phyloP scores from a whole-genome alignment of 2,329 filamentous ascomycete species.

The Xylariaceae sp. region DNA sequence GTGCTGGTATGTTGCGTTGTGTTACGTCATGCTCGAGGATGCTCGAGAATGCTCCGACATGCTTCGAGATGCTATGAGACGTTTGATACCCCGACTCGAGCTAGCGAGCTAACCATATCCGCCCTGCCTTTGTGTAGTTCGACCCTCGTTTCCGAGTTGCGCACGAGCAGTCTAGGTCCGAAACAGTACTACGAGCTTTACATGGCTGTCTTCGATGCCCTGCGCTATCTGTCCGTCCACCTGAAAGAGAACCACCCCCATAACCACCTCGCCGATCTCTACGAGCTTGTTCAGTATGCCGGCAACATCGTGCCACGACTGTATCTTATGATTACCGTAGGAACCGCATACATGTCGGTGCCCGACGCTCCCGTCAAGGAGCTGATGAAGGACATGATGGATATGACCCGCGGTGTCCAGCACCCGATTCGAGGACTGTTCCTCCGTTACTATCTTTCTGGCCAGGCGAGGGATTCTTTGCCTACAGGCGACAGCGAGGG shows the following conservation, averaged over 20 bases:
- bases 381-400: constrained; percentile 99
- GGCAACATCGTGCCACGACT: constrained; percentile 95
- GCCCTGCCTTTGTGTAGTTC: constrained; percentile 55
- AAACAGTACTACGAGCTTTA: constrained; percentile 99
- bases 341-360: constrained; percentile 98
- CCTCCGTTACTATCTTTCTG: constrained; percentile 90
- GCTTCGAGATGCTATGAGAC: too few species aligned
- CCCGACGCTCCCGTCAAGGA: constrained; percentile 98
- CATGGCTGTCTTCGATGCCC: constrained; percentile 97
- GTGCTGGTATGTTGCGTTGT: constrained; percentile 71
- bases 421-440: constrained; percentile 95
- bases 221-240: constrained; percentile 93
- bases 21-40: constrained; percentile 1
- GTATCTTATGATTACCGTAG: constrained; percentile 98
- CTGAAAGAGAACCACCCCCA: constrained; percentile 95
- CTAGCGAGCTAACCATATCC: constrained; percentile 23
- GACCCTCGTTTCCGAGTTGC: constrained; percentile 94
- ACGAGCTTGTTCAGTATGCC: constrained; percentile 96
- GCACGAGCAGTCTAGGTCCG: constrained; percentile 92
- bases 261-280: constrained; percentile 95
- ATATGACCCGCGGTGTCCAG: constrained; percentile 97
- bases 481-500: constrained; percentile 80
- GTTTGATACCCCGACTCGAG: too few species aligned
- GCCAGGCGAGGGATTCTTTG: constrained; percentile 85
- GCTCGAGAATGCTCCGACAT: too few species aligned